Evolutionary conservation across 1,139 yeast species (phyloP), one percentile per base, ranked within the genome.

Genomic region (Scheffersomyces parashehatae): DNA sequence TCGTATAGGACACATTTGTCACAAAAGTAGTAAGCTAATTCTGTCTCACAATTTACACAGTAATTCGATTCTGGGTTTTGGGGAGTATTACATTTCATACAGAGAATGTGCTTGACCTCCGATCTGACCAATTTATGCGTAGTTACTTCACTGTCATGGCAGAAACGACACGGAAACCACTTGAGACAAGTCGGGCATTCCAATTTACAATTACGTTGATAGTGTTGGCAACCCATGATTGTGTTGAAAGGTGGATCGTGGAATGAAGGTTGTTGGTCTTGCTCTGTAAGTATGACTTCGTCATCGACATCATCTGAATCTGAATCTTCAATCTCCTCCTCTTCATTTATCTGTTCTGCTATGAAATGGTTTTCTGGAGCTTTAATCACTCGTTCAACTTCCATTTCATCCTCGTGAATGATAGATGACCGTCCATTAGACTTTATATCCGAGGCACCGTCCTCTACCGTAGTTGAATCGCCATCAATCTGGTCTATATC

Each of bases 131-230:
- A 69, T 49, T 75, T 77, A 62, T 90, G 98, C 28, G 62, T 66
- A 4, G 68, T 58, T 26, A 73, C 68, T 24, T 59, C 75, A 14
- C 72, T 79, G 64, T 90, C 97, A 62, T 90, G 97, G 59, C 98
- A 90, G 54, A 88, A 80, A 12, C 96, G 77, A 63, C 98, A 90
- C 1, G 89, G 68, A 54, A 73, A 83, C 95, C 96, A 91, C 55
- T 75, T 73, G 36, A 68, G 65, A 59, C 98, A 90, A 1, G 76
- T 73, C 7, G 87, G 77, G 59, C 98, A 90, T 58, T 88, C 95
- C 42, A 88, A 64, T 60, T 90, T 89, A 65, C 96, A 89, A 49
- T 85, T 85, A 28, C 95, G 72, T 58, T 82, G 87, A 64, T 91
- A 91, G 64, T 91, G 98, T 20, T 68, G 68, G 61, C 98, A 91